Evolutionary conservation across 1,284 basidiomycete species (phyloP), one percentile per base, ranked within the genome.

Genomic region (Moesziomyces parantarcticus): DNA sequence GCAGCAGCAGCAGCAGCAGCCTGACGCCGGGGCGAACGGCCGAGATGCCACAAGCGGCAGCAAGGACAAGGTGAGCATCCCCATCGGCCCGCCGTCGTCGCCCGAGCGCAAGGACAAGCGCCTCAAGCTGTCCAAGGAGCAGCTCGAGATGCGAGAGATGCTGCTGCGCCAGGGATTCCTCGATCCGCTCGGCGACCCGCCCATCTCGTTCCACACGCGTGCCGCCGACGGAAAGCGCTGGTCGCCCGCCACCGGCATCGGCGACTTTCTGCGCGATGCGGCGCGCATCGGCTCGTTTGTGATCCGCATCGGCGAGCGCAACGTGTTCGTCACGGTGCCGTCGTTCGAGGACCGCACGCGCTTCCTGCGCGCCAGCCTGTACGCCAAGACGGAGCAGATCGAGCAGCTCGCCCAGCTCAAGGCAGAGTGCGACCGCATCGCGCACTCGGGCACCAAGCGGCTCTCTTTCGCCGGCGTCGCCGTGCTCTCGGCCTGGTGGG

Each of bases 221-320:
- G 58, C 58, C 2, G 69, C 68, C 22, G 78, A 80, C 46, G 67
- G 66, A 0, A 78, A 78, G 56, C 53, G 78, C 7, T 80, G 78
- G 78, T 74, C 69, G n/a, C 76, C 78, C 6, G 60, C 74, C 2
- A 80, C 78, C 3, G 77, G 76, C n/a, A 78, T 80, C 18, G 77
- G 77, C 18, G 78, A 80, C 55, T 80, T 78, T 23, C 41, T 80
- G 32, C 66, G 76, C 22, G 78, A 80, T 36, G 78, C 78, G 4
- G 77, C 77, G 9, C 65, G 78, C 16, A 69, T 78, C 18, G 78
- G 78, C 21, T 70, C 68, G 1, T 79, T 79, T 34, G 65, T 73
- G 32, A 78, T 79, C 29, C 67, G 70, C 40, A 63, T 78, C 50
- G 76, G 70, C 13, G 68, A 76, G 14, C 64, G 76, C 49, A 67